phyloP scores from a whole-genome alignment of 441 rosid genomes.

The Aquilaria agallochum region DNA sequence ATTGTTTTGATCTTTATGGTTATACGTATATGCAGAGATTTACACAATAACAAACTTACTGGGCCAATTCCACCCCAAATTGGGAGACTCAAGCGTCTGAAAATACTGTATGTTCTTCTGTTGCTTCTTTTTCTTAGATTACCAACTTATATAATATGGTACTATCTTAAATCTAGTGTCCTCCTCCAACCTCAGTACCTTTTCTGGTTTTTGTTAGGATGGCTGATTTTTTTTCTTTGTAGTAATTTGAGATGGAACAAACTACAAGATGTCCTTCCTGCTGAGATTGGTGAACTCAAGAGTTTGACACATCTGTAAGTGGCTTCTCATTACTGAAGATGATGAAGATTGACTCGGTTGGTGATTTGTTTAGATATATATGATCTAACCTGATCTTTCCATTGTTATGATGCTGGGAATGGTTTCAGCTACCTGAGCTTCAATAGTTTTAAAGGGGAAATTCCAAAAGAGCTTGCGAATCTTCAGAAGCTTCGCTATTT shows the following conservation, averaged over 20 bases:
- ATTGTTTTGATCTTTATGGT: neutral
- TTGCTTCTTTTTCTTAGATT: neutral
- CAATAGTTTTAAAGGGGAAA: slow-evolving; percentile 92
- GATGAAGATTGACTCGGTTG: no score
- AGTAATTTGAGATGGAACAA: slow-evolving; percentile 96
- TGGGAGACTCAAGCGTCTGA: slow-evolving; percentile 75
- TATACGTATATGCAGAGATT: slow-evolving; percentile 46
- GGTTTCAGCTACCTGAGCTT: slow-evolving; percentile 74
- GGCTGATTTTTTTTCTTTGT: slow-evolving; percentile 2
- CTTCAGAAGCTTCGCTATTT: slow-evolving; percentile 89
- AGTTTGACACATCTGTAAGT: slow-evolving; percentile 78
- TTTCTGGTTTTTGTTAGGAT: neutral
- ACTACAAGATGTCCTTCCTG: slow-evolving; percentile 78
- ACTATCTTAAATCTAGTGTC: no score
- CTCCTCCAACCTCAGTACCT: neutral
- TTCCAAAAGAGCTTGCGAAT: slow-evolving; percentile 83
- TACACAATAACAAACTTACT: slow-evolving; percentile 84
- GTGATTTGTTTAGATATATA: no score
- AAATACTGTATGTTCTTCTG: slow-evolving; percentile 50
- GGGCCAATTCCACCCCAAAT: slow-evolving; percentile 91
- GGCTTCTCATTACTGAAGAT: neutral
- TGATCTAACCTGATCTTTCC: no score
- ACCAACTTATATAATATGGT: no score
- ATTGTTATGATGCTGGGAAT: neutral
- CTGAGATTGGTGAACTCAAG: slow-evolving; percentile 82